phyloP scores from a whole-genome alignment of 345 rosid species.

The Aurinia saxatilis region DNA sequence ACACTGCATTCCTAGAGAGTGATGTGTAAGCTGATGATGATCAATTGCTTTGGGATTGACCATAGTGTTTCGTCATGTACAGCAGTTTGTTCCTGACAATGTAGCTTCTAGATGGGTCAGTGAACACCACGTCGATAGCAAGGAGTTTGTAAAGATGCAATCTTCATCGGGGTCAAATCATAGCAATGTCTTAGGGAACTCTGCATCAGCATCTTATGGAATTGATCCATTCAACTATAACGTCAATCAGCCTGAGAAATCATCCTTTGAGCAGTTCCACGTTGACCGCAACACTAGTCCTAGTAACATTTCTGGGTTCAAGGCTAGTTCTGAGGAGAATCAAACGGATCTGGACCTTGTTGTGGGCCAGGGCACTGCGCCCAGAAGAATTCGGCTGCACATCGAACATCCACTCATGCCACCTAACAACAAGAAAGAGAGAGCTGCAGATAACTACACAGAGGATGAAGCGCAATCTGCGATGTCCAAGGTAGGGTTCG shows the following conservation, averaged over 20 bases:
- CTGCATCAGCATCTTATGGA: constrained; percentile 31
- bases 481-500: constrained; percentile 19
- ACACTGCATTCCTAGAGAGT: neutral
- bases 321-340: constrained; percentile 40
- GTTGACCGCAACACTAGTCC: constrained; percentile 20
- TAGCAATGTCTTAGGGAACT: constrained; percentile 27
- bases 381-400: constrained; percentile 52
- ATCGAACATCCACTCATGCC: neutral
- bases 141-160: constrained; percentile 32
- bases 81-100: constrained; percentile 17
- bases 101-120: constrained; percentile 25
- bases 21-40: neutral
- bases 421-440: neutral
- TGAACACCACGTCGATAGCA: constrained; percentile 22
- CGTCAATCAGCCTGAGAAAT: constrained; percentile 28
- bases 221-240: constrained; percentile 30
- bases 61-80: constrained; percentile 6
- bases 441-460: constrained; percentile 7
- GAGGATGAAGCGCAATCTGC: constrained; percentile 30
- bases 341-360: constrained; percentile 24
- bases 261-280: constrained; percentile 25
- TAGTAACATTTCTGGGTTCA: constrained; percentile 37
- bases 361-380: constrained; percentile 55
- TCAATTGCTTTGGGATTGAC: constrained; percentile 4
- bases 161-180: constrained; percentile 24